Percentiles rank a stretch among this genome's conserved stretches.
Evolutionary conservation across 225 moss, liverwort and hornwort species (phyloP).

Genomic region (Physcomitrellopsis africana): DNA sequence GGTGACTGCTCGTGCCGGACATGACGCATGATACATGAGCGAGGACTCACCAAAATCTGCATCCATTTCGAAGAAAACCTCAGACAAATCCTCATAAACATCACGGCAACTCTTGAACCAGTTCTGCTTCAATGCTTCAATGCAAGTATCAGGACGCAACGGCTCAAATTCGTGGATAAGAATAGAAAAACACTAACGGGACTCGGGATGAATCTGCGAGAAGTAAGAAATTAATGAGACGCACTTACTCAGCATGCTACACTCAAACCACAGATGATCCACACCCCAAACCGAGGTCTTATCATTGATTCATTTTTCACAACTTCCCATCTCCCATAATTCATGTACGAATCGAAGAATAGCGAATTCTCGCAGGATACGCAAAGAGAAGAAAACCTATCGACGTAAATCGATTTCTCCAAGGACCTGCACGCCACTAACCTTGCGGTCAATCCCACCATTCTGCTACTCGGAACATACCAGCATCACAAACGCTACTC

Average conservation of each 20-base stretch:
- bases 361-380: neutral
- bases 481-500: neutral
- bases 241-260: neutral
- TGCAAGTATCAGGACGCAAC: neutral
- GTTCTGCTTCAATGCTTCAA: neutral
- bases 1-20: constrained; percentile 29
- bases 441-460: neutral
- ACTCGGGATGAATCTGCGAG: constrained; percentile 1
- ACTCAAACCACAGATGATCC: constrained; percentile 18
- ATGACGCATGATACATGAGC: constrained; percentile 31
- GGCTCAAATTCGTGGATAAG: neutral
- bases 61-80: constrained; percentile 13
- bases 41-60: constrained; percentile 26
- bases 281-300: constrained; percentile 10
- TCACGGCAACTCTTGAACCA: neutral
- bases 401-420: neutral
- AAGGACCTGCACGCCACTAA: neutral
- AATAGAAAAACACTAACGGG: neutral
- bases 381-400: neutral
- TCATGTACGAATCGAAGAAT: neutral
- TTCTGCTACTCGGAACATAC: neutral
- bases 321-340: neutral
- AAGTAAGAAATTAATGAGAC: neutral
- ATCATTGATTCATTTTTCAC: constrained; percentile 12
- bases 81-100: neutral